Evolutionary conservation across 805 yeast species (phyloP), one percentile per base, ranked within the genome.

Genomic region (Saccharomycopsis capsularis): DNA sequence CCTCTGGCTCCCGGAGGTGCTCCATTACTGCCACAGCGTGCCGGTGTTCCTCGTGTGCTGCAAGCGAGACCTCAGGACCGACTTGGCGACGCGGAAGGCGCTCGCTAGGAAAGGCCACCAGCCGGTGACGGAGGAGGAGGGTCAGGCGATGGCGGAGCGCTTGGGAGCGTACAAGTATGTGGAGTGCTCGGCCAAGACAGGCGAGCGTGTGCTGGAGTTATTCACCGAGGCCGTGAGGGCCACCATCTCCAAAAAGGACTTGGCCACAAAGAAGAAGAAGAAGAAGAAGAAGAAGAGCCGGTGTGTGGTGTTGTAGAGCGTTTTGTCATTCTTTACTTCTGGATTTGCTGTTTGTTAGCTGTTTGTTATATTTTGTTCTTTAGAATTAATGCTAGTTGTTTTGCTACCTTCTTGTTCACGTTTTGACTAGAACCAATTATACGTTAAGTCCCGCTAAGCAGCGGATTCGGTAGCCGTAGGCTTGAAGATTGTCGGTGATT

Each of bases 161-260:
- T 60, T 75, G 30, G 78, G 78, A 3, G 77, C 80, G 29, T 65
- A 73, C 43, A 65, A 65, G 32, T 78, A 78, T 57, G 51, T 75
- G 56, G 84, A 78, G 61, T 78, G 82, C 57, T 76, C 82, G 1
- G 81, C 82, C 11, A 79, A 81, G 4, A 74, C 81, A 23, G 81
- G 76, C 59, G 70, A 65, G 46, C 81, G 82, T 30, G 81, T 78
- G 42, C 73, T 75, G 58, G 81, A 76, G 52, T 68, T 78, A 21
- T 78, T 78, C 55, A 82, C 78, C 54, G 70, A 56, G 53, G 80
- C 82, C 15, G 78, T 77, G 38, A 68, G 75, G 29, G 5, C 44
- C 16, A 27, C 35, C 9, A 40, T 34, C 7, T 34, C 38, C 7
- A 34, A 34, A 16, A 34, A n/a, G 34, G 35, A 21, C 9, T n/a